These are phyloP conservation scores for Fusarium pininemorale DNA, from an alignment of 2,329 filamentous ascomycete species.

Conservation along the genomic window DNA sequence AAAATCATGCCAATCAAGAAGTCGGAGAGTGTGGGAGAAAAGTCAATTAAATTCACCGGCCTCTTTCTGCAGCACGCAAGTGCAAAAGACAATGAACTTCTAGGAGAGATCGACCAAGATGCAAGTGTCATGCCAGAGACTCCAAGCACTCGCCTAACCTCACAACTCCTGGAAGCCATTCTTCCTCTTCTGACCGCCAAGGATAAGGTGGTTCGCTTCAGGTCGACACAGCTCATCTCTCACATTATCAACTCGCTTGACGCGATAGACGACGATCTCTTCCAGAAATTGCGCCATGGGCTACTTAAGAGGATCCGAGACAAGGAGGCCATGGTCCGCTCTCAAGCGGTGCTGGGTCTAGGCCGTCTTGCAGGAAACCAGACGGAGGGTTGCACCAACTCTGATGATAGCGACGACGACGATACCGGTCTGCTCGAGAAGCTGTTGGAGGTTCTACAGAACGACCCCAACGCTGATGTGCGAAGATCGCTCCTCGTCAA, in stretches of 20 bases:
- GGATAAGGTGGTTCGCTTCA: conserved; percentile 91
- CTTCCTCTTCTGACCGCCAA: conserved; percentile 83
- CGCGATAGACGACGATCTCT: conserved; percentile 90
- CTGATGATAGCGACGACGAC: conserved; percentile 75
- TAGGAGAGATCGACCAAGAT: conserved; percentile 72
- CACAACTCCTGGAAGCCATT: conserved; percentile 75
- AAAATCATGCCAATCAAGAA: conserved; percentile 90
- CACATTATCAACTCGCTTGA: conserved; percentile 94
- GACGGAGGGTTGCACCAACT: conserved; percentile 73
- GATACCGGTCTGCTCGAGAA: conserved; percentile 80
- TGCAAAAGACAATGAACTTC: conserved; percentile 75
- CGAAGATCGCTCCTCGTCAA: conserved; percentile 88
- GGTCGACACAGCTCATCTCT: conserved; percentile 87
- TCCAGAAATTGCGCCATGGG: conserved; percentile 80
- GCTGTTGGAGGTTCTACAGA: conserved; percentile 87
- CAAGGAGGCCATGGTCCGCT: conserved; percentile 90
- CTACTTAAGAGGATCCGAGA: conserved; percentile 88
- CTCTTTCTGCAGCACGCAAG: conserved; percentile 80
- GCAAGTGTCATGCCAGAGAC: conserved; percentile 80
- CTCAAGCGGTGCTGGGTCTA: conserved; percentile 92
- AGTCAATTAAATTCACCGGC: conserved; percentile 85
- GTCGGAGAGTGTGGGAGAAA: conserved; percentile 87
- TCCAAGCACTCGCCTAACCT: conserved; percentile 81
- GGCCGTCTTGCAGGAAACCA: conserved; percentile 83
- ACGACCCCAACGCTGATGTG: conserved; percentile 94